Evolutionary conservation across 768 basidiomycete species (phyloP), one percentile per base, ranked within the genome.

Genomic region (Tulasnella sp.): DNA sequence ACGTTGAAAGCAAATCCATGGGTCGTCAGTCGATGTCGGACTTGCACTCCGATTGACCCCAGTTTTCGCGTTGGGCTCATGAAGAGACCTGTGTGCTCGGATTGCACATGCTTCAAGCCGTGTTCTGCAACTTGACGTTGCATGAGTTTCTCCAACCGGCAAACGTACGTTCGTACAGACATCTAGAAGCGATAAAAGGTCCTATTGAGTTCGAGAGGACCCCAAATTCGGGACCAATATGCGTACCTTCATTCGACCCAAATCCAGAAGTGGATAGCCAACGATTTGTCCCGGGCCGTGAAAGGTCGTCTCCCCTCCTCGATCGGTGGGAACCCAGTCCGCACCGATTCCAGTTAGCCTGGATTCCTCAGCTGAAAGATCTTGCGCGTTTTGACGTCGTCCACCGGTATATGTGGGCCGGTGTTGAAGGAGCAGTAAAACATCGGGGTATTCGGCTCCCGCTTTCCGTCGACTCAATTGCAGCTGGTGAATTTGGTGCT

Each of bases 231-330:
- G 46, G 73, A 34, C 19, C 40, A 76, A 40, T 68, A 90, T 87
- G 75, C 92, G 87, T 10, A 96, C 94, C 71, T 89, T 87, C 82
- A 92, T 91, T 44, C 92, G 91, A n/a, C 90, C 90, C 27, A 99
- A 89, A 86, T 99, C 97, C 75, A 98, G 88, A 75, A 99, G 88
- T 2, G 96, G 95, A 84, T 99, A 99, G 39, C 96, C 98, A 21
- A 98, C 94, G 83, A 99, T 88, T 86, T 99, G 98, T 8, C 98
- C 98, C 1, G 98, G 97, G 0, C 98, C 98, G 85, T 99, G 98
- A 85, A 95, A 99, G 1, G 98, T 99, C 79, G 96, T 89, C 86
- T 98, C 92, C 2, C 98, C 98, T 19, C 98, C 98, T 76, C 98
- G 88, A 76, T 90, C 88, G 2, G 96, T 91, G 34, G 90, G 86